Percentiles rank a stretch among this genome's conserved stretches.
Evolutionary conservation across 2,329 filamentous ascomycete species (phyloP).

Genomic region (Talaromyces islandicus): DNA sequence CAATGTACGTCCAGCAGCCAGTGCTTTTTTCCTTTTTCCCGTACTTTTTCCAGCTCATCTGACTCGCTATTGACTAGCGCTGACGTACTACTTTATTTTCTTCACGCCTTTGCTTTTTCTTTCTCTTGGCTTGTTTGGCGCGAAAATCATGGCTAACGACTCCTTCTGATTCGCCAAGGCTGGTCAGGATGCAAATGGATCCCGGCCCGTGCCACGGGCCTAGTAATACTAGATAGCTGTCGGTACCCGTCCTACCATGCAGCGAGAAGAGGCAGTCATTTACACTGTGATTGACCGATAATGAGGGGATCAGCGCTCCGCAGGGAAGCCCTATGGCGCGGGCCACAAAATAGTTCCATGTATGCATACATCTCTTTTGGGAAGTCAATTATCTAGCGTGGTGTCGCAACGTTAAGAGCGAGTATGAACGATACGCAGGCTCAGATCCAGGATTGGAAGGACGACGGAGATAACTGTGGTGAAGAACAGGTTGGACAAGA

Average conservation of each 20-base stretch:
- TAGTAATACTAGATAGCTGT: background rate
- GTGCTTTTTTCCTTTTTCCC: background rate
- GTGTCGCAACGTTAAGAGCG: background rate
- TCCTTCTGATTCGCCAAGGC: background rate
- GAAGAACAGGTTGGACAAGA: background rate
- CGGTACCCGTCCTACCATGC: background rate
- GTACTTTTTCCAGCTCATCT: background rate
- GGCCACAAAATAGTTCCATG: background rate
- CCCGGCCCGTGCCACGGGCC: background rate
- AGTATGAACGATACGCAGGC: background rate
- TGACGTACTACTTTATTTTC: background rate
- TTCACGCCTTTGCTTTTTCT: background rate
- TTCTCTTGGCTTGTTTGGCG: background rate
- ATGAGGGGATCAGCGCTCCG: background rate
- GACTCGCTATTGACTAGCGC: background rate
- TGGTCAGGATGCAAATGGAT: background rate
- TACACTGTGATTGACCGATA: background rate
- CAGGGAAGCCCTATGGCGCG: background rate
- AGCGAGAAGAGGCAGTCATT: background rate
- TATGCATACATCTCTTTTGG: background rate
- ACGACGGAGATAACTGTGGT: background rate
- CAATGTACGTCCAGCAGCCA: background rate
- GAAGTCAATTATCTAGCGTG: background rate
- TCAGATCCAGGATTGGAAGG: background rate
- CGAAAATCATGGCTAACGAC: background rate